These are phyloP conservation scores for Berberis thunbergii DNA, from an alignment of 164 flowering plant species.

Conservation along the genomic window DNA sequence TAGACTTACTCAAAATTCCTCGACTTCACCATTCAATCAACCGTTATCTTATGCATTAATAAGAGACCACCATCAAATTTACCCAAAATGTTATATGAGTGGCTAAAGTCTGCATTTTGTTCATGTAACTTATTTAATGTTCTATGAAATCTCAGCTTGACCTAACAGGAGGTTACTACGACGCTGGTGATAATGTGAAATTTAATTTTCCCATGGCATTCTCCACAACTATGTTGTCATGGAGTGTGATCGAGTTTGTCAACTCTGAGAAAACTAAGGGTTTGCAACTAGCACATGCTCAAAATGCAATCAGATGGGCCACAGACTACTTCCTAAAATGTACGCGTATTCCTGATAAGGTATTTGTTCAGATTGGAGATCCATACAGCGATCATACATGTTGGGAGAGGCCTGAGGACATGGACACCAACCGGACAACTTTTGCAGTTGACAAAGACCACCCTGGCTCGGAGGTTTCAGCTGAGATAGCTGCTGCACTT, in stretches of 20 bases:
- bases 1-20: too few relatives aligned
- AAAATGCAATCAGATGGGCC: not conserved
- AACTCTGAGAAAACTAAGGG: not conserved
- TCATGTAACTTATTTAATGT: too few relatives aligned
- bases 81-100: too few relatives aligned
- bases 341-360: not conserved
- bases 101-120: too few relatives aligned
- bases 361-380: slow-evolving; percentile 63
- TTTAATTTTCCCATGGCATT: not conserved
- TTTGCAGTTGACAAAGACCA: slow-evolving; percentile 56
- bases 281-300: not conserved
- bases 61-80: too few relatives aligned
- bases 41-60: too few relatives aligned
- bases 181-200: not conserved
- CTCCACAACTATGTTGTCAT: not conserved
- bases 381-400: slow-evolving; percentile 84
- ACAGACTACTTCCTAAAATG: not conserved
- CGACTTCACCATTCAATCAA: too few relatives aligned
- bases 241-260: not conserved
- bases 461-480: slow-evolving; percentile 94
- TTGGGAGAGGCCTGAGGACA: slow-evolving; percentile 97
- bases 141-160: not conserved
- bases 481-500: slow-evolving; percentile 93
- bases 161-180: not conserved
- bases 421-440: slow-evolving; percentile 76